Conservation (phyloP, 257 asterid genomes). For the Solanum tacnaense region DNA sequence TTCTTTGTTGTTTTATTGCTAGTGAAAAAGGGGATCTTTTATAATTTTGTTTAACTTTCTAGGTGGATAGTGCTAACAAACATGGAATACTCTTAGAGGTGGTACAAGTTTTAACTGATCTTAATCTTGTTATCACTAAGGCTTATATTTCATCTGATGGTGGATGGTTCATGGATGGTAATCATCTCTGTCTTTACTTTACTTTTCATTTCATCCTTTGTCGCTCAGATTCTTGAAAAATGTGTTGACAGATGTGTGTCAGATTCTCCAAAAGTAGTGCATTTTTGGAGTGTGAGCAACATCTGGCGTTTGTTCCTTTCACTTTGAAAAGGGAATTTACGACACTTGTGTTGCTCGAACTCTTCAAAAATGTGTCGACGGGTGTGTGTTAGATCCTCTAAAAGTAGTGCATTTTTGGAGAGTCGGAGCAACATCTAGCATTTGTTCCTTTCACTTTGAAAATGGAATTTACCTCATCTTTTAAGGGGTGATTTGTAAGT, state of each 20-base stretch:
- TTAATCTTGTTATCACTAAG: conserved; percentile 13
- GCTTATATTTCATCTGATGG: conserved; percentile 21
- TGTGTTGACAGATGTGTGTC: background rate
- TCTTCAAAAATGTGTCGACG: background rate
- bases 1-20: background rate
- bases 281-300: background rate
- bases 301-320: too few relatives aligned
- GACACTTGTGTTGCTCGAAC: background rate
- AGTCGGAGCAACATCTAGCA: background rate
- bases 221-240: background rate
- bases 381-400: too few relatives aligned
- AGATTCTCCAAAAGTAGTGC: too few relatives aligned
- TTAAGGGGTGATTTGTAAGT: background rate
- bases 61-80: conserved; percentile 23
- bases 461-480: background rate
- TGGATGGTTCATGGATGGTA: conserved; percentile 28
- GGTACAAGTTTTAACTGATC: conserved; percentile 18
- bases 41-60: background rate
- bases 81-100: conserved; percentile 19
- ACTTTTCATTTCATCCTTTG: background rate
- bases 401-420: background rate
- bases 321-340: background rate
- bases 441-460: background rate
- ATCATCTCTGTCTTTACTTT: background rate
- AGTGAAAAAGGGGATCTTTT: background rate